Evolutionary conservation across 1,284 basidiomycete species (phyloP).

Genomic region (Malassezia furfur): DNA sequence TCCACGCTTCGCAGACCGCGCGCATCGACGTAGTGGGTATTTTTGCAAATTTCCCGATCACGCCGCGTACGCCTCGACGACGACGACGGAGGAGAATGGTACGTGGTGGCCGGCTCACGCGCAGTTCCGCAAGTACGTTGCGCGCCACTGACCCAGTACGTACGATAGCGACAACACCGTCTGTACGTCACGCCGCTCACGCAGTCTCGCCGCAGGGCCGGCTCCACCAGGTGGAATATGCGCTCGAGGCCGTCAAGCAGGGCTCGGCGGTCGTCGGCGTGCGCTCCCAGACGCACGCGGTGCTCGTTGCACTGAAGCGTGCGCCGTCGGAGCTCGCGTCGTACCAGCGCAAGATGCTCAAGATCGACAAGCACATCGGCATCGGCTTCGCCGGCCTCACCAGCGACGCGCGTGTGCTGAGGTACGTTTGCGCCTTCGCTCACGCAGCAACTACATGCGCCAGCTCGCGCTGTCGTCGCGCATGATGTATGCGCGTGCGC

Average conservation of each 20-base stretch:
- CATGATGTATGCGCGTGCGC: slow-evolving; percentile 87
- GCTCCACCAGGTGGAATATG: slow-evolving; percentile 94
- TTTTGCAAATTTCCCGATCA: slow-evolving; percentile 14
- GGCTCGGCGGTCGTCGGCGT: slow-evolving; percentile 95
- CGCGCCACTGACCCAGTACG: slow-evolving; percentile 26
- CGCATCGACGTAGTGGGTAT: slow-evolving; percentile 1
- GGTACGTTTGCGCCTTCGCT: background rate
- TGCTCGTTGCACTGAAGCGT: slow-evolving; percentile 89
- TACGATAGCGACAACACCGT: slow-evolving; percentile 48
- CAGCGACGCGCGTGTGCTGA: slow-evolving; percentile 79
- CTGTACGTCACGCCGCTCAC: slow-evolving; percentile 21
- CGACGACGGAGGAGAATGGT: slow-evolving; percentile 14
- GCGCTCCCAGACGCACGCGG: slow-evolving; percentile 85
- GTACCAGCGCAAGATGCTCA: slow-evolving; percentile 99
- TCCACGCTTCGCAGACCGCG: background rate
- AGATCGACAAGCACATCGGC: slow-evolving; percentile 97
- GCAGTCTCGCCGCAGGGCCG: slow-evolving; percentile 45
- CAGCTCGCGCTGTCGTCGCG: slow-evolving; percentile 92
- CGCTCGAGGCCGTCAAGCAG: slow-evolving; percentile 97
- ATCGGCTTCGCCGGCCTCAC: slow-evolving; percentile 97
- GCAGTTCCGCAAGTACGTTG: slow-evolving; percentile 18
- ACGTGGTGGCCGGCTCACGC: slow-evolving; percentile 1
- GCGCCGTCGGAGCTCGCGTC: slow-evolving; percentile 97
- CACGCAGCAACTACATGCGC: slow-evolving; percentile 76
- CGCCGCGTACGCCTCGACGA: slow-evolving; percentile 8